A percentile compares a stretch with the other conserved stretches of the same genome.
These are phyloP conservation scores for Eucalyptus erythrocorys DNA, from an alignment of 345 rosid species.

Conservation along the genomic window DNA sequence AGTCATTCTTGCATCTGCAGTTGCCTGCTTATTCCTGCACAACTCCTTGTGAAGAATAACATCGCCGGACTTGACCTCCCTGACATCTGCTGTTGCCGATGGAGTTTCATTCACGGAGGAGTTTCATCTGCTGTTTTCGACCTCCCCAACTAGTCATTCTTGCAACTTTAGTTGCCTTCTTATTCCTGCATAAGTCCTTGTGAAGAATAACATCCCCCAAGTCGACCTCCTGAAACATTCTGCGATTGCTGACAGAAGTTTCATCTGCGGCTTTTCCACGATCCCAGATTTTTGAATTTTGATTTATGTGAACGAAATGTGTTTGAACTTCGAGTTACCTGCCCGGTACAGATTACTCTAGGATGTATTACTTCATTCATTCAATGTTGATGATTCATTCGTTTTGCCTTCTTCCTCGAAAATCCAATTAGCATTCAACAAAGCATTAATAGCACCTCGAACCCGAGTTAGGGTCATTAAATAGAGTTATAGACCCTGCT, in stretches of 20 bases:
- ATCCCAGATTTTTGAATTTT: not conserved
- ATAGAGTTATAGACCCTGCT: not conserved
- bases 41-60: not conserved
- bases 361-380: not conserved
- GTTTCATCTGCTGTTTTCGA: not conserved
- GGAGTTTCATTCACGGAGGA: not conserved
- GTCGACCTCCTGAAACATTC: not conserved
- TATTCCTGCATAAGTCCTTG: not conserved
- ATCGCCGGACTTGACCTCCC: not conserved
- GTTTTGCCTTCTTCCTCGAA: not conserved
- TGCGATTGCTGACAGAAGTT: not conserved
- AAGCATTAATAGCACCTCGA: not conserved
- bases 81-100: not conserved
- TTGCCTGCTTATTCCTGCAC: not conserved
- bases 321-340: not conserved
- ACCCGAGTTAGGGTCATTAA: not conserved
- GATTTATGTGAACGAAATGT: not conserved
- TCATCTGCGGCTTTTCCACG: not conserved
- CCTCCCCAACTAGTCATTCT: not conserved
- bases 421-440: not conserved
- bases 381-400: not conserved
- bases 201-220: not conserved
- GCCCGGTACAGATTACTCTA: not conserved
- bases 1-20: not conserved
- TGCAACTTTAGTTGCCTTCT: not conserved